phyloP scores from a whole-genome alignment of 2,329 filamentous ascomycete genomes.

The Trichoderma koningiopsis region DNA sequence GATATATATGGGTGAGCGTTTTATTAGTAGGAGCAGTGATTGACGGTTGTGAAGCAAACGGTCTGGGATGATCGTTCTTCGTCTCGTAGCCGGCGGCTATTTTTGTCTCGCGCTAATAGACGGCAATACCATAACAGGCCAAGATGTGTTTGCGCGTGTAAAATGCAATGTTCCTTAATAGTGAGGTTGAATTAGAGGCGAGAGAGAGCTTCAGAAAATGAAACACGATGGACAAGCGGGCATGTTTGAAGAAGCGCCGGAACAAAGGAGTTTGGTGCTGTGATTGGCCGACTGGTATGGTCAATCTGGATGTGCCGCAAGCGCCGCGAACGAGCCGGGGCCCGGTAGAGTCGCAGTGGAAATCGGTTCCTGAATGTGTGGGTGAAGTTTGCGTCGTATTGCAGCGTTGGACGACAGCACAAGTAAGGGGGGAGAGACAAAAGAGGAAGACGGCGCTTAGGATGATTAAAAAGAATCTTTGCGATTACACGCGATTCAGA shows the following conservation, averaged over 20 bases:
- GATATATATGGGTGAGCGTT: slow-evolving; percentile 6
- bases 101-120: slow-evolving; percentile 11
- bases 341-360: background rate
- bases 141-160: background rate
- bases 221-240: slow-evolving; percentile 25
- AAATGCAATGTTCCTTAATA: slow-evolving; percentile 8
- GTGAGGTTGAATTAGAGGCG: slow-evolving; percentile 7
- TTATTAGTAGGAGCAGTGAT: slow-evolving; percentile 11
- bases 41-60: background rate
- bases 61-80: background rate
- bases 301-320: slow-evolving; percentile 22
- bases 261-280: slow-evolving; percentile 15
- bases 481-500: slow-evolving; percentile 4
- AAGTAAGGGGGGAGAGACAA: background rate
- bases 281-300: slow-evolving; percentile 26
- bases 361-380: slow-evolving; percentile 17
- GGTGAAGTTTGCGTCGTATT: slow-evolving; percentile 21
- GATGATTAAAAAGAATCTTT: slow-evolving; percentile 7
- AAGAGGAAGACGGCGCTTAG: slow-evolving; percentile 19
- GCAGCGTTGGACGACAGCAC: slow-evolving; percentile 1
- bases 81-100: slow-evolving; percentile 19
- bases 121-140: slow-evolving; percentile 1
- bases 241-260: slow-evolving; percentile 29
- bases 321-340: slow-evolving; percentile 24
- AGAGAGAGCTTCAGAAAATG: slow-evolving; percentile 22